phyloP scores from a whole-genome alignment of 176 grass and related monocot genomes.

The Puya raimondii region DNA sequence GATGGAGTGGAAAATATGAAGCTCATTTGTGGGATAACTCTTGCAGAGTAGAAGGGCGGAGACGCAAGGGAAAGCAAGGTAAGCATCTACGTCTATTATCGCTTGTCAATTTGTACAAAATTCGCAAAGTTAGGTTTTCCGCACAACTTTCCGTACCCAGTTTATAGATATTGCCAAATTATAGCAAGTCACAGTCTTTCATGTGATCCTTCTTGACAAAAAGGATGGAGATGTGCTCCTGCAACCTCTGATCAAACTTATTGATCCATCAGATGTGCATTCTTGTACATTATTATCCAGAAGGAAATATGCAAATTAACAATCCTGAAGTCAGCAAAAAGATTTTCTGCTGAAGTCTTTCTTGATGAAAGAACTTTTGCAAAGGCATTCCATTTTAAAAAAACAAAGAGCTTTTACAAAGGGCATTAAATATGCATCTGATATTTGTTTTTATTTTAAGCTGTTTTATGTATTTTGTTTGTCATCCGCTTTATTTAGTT shows the following conservation, averaged over 20 bases:
- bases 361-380: not conserved
- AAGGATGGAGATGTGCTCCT: too few species aligned
- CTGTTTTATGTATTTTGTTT: not conserved
- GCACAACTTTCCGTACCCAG: not conserved
- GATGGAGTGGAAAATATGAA: constrained; percentile 96
- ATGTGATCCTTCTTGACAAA: not conserved
- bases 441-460: constrained; percentile 3
- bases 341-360: not conserved
- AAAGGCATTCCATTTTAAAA: not conserved
- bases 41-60: constrained; percentile 76
- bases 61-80: constrained; percentile 95
- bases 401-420: not conserved
- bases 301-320: too few species aligned
- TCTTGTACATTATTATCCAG: too few species aligned
- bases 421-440: not conserved
- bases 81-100: constrained; percentile 6
- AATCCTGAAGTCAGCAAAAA: too few species aligned
- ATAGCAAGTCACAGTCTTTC: not conserved
- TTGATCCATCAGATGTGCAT: not conserved
- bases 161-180: not conserved
- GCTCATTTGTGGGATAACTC: constrained; percentile 95
- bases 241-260: too few species aligned
- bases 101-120: not conserved
- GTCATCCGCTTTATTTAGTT: constrained; percentile 8
- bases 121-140: not conserved